A percentile compares a stretch with the other conserved stretches of the same genome.
Conservation (phyloP, 257 asterid species). For the Solanum chiquidenum region DNA sequence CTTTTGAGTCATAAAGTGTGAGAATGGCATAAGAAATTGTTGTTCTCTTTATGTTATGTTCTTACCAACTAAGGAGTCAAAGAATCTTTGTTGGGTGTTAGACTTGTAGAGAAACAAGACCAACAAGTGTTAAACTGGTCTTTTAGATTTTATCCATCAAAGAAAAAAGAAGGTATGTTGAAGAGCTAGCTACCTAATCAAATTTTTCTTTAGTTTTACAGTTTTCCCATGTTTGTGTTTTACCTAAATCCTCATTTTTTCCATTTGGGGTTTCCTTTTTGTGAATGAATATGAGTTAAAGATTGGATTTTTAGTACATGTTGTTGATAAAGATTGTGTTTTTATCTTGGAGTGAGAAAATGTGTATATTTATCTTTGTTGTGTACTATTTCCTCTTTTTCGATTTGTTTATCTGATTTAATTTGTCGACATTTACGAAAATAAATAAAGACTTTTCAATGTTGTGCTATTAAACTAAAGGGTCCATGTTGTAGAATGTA, state of each 20-base stretch:
- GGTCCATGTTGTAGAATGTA: too few species aligned
- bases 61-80: slow-evolving; percentile 23
- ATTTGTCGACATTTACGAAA: too few species aligned
- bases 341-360: background rate
- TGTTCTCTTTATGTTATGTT: background rate
- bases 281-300: background rate
- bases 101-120: background rate
- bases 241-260: background rate
- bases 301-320: slow-evolving; percentile 8
- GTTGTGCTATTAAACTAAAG: too few species aligned
- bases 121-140: background rate
- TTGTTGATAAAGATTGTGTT: background rate
- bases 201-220: background rate
- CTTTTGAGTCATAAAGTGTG: too few species aligned
- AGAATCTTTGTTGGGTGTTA: slow-evolving; percentile 19
- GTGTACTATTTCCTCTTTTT: too few species aligned
- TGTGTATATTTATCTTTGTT: too few species aligned
- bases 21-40: too few species aligned
- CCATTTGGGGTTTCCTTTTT: slow-evolving; percentile 8
- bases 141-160: background rate
- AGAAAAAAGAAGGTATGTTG: background rate
- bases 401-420: too few species aligned
- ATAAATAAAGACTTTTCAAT: too few species aligned
- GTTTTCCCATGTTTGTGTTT: background rate
- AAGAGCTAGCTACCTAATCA: background rate